phyloP scores from a whole-genome alignment of 1,284 basidiomycete genomes.

The Flammula alnicola region DNA sequence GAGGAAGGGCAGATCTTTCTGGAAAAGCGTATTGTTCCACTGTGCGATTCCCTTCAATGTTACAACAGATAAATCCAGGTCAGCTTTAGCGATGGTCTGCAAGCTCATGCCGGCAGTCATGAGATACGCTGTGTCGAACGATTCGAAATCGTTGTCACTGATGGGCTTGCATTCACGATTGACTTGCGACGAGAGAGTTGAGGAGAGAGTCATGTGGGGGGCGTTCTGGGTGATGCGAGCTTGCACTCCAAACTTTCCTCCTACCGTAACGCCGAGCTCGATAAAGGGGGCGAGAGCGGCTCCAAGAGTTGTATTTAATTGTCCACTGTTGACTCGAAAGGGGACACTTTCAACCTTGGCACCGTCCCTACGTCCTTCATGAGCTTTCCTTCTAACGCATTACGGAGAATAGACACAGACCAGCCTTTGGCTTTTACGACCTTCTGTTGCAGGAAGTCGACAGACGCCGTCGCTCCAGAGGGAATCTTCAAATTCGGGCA shows the following conservation, averaged over 20 bases:
- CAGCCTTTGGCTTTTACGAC: constrained; percentile 5
- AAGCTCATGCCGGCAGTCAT: neutral
- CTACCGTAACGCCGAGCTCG: constrained; percentile 3
- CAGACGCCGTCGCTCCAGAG: neutral
- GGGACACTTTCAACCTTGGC: constrained; percentile 1
- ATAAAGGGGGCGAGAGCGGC: constrained; percentile 8
- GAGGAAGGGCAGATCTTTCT: neutral
- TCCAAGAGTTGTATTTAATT: constrained; percentile 1
- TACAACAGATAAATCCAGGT: neutral
- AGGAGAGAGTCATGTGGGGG: constrained; percentile 1
- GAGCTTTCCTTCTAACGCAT: neutral
- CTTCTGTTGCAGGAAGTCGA: neutral
- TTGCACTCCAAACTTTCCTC: constrained; percentile 1
- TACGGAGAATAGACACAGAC: constrained; percentile 1
- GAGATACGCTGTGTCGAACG: constrained; percentile 8
- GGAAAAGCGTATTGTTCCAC: neutral
- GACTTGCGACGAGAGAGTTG: neutral
- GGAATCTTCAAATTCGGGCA: too few relatives aligned
- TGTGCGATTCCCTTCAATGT: neutral
- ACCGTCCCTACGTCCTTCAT: neutral
- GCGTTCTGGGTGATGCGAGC: constrained; percentile 9
- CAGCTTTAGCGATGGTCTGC: neutral
- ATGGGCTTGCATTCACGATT: constrained; percentile 5
- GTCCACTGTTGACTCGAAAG: neutral
- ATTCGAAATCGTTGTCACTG: constrained; percentile 9